phyloP scores from a whole-genome alignment of 2,329 filamentous ascomycete genomes.

The Coniella vitis region DNA sequence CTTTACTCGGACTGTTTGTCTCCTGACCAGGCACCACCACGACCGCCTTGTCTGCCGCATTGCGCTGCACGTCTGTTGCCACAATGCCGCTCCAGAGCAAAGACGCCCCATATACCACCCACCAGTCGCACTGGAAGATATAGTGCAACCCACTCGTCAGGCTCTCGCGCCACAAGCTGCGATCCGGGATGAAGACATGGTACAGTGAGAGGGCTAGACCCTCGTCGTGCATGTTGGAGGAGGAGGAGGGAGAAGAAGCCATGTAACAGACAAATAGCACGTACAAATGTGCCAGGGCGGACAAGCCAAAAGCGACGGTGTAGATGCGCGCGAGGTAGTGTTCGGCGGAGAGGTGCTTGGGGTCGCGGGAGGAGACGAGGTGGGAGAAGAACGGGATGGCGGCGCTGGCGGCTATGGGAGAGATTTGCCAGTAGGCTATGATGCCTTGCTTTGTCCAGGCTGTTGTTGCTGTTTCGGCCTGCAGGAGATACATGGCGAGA shows the following conservation, averaged over 20 bases:
- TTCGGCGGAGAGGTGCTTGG: neutral
- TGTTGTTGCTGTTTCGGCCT: neutral
- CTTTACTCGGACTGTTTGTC: neutral
- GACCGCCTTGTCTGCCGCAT: neutral
- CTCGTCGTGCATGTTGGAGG: too few species aligned
- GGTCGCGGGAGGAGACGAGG: neutral
- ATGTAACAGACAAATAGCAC: neutral
- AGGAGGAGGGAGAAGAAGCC: too few species aligned
- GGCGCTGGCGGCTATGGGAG: neutral
- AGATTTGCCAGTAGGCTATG: neutral
- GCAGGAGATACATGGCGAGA: neutral
- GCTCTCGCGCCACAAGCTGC: neutral
- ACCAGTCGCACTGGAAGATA: constrained; percentile 2
- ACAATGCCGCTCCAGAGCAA: neutral
- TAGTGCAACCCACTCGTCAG: neutral
- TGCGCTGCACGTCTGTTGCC: neutral
- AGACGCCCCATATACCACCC: neutral
- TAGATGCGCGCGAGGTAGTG: neutral
- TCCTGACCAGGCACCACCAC: too few species aligned
- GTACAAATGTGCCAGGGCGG: neutral
- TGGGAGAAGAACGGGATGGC: neutral
- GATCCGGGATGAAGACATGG: neutral
- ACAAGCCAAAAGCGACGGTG: neutral
- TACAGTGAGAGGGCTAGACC: neutral
- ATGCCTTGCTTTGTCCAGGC: neutral